These are phyloP conservation scores for Talaromyces atroroseus DNA, from an alignment of 2,329 filamentous ascomycete genomes.

Conservation along the genomic window DNA sequence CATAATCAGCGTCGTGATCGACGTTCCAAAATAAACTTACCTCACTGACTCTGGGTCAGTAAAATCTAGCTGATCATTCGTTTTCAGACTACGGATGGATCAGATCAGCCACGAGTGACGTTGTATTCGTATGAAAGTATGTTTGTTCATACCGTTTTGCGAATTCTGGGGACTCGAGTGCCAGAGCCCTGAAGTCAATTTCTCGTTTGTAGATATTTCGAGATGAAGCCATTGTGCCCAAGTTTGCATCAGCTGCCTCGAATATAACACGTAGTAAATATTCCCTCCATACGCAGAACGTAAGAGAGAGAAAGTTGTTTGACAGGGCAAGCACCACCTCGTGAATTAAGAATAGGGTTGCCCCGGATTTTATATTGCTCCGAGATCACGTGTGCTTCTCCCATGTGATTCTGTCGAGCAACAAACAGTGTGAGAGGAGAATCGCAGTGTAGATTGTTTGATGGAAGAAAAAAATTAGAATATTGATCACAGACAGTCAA, in stretches of 20 bases:
- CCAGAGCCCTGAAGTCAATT: slow-evolving; percentile 59
- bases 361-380: not conserved
- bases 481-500: too few relatives aligned
- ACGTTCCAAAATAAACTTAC: slow-evolving; percentile 39
- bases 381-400: not conserved
- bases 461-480: too few relatives aligned
- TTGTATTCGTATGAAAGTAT: not conserved
- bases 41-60: slow-evolving; percentile 68
- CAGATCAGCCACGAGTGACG: slow-evolving; percentile 11
- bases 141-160: slow-evolving; percentile 44
- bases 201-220: slow-evolving; percentile 51
- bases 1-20: slow-evolving; percentile 8
- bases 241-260: not conserved
- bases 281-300: not conserved
- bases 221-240: slow-evolving; percentile 27
- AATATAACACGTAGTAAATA: not conserved
- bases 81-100: slow-evolving; percentile 39
- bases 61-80: slow-evolving; percentile 67
- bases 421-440: too few relatives aligned
- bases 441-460: too few relatives aligned
- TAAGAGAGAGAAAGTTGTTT: not conserved
- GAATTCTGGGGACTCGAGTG: slow-evolving; percentile 55
- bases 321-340: too few relatives aligned
- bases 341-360: not conserved
- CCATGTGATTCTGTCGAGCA: too few relatives aligned